These are phyloP conservation scores for Capronia coronata DNA, from an alignment of 2,329 filamentous ascomycete species.

Conservation along the genomic window DNA sequence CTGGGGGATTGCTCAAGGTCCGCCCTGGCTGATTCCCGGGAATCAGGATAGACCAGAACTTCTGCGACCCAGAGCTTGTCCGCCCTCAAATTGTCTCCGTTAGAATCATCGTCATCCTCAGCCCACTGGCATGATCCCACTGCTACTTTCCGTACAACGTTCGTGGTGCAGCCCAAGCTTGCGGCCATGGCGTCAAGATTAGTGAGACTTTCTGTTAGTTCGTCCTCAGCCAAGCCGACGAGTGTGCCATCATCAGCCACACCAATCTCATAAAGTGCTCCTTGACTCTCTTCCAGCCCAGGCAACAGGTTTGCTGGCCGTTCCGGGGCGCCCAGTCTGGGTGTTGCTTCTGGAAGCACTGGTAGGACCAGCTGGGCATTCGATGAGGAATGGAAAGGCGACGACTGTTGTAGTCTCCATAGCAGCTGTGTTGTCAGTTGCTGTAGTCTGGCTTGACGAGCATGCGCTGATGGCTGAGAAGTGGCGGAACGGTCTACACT, in stretches of 20 bases:
- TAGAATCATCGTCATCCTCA: conserved; percentile 22
- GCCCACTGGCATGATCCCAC: conserved; percentile 72
- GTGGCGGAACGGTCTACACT: conserved; percentile 33
- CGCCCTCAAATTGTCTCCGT: conserved; percentile 27
- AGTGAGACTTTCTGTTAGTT: conserved; percentile 82
- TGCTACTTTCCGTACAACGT: conserved; percentile 71
- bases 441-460: conserved; percentile 75
- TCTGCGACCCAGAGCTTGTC: conserved; percentile 80
- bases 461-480: conserved; percentile 53
- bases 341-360: conserved; percentile 58
- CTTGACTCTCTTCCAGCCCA: conserved; percentile 84
- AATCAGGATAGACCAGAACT: conserved; percentile 72
- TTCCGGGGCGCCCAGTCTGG: conserved; percentile 51
- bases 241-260: conserved; percentile 91
- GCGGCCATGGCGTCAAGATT: conserved; percentile 87
- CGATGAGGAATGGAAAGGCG: conserved; percentile 77
- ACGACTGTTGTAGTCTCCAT: conserved; percentile 92
- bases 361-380: conserved; percentile 69
- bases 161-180: conserved; percentile 78
- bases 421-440: conserved; percentile 91
- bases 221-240: conserved; percentile 78
- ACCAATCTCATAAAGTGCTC: conserved; percentile 92
- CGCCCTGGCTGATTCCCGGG: conserved; percentile 4
- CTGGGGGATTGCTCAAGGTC: not conserved
- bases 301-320: conserved; percentile 54